Evolutionary conservation across 2,329 filamentous ascomycete genomes (phyloP), one percentile per base, ranked within the genome.

Genomic region (Zelopaecilomyces penicillatus): DNA sequence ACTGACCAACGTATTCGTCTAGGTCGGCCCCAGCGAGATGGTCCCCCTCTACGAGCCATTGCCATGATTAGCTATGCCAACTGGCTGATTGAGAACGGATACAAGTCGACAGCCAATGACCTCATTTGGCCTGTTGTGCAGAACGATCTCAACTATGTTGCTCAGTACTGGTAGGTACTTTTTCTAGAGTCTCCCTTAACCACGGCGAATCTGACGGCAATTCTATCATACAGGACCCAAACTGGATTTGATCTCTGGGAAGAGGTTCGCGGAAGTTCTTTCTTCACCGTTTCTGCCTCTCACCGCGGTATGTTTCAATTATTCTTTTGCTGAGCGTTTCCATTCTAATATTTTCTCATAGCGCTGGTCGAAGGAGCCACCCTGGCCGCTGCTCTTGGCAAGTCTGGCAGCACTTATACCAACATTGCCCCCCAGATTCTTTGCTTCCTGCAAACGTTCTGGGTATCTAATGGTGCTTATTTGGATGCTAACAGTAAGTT

Each of bases 161-260:
- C 80, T 1, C 78, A 87, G 57, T 86, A 87, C 66, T 87, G 83
- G 79, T 69, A 43, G 48, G 62, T 45, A n/a, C 11, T 36, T 10
- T 6, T 10, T 9, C 1, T 2, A 8, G 6, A 7, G 10, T 4
- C 9, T 5, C 19, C 11, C 8, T 5, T n/a, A 11, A 3, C 11
- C 11, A 6, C 11, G 8, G 29, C 30, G 9, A 9, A 34, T 9
- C 9, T 34, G 32, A 34, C 32, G 12, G 8, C 9, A 12, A 9
- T 34, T 12, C 12, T 2, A 34, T 34, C 32, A 34, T 4, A 2
- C 5, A 71, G 68, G 74, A 78, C 77, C 57, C 63, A 70, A 50
- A 76, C 74, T 0, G 75, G 76, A 5, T 93, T 80, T 56, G 87
- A 94, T 60, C 73, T 94, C 3, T 93, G 87, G 87, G 87, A 93